These are phyloP conservation scores for Boletus vinaceobasis DNA, from an alignment of 768 basidiomycete genomes.

Conservation along the genomic window DNA sequence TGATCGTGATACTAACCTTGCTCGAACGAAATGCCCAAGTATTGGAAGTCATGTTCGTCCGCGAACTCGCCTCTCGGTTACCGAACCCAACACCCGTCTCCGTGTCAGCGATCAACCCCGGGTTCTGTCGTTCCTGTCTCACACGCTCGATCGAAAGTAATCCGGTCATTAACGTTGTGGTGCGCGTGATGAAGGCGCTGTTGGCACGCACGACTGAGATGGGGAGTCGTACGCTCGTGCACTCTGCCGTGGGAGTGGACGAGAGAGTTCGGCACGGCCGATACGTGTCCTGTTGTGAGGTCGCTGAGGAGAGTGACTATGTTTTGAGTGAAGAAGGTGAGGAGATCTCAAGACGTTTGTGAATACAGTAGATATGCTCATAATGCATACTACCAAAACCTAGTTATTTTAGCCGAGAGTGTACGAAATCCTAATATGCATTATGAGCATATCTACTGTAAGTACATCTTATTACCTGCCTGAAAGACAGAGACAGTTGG, in stretches of 20 bases:
- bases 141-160: conserved; percentile 16
- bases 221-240: conserved; percentile 36
- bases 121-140: conserved; percentile 35
- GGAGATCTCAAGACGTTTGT: conserved; percentile 25
- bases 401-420: too few relatives aligned
- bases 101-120: conserved; percentile 33
- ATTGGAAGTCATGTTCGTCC: conserved; percentile 35
- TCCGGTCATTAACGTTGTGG: neutral
- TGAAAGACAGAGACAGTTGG: conserved; percentile 28
- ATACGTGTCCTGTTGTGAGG: conserved; percentile 27
- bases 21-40: conserved; percentile 15
- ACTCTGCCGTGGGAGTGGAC: conserved; percentile 28
- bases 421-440: too few relatives aligned
- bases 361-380: too few relatives aligned
- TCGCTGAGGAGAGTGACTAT: conserved; percentile 33
- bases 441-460: too few relatives aligned
- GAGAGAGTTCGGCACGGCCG: conserved; percentile 26
- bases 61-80: conserved; percentile 34
- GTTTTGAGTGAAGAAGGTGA: conserved; percentile 30
- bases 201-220: conserved; percentile 33
- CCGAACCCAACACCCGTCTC: conserved; percentile 26
- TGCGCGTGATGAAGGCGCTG: conserved; percentile 13
- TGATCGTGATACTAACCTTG: neutral
- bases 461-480: neutral
- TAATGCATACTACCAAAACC: too few relatives aligned